phyloP scores from a whole-genome alignment of 2,329 filamentous ascomycete genomes.

The Arthrobotrys conoides region DNA sequence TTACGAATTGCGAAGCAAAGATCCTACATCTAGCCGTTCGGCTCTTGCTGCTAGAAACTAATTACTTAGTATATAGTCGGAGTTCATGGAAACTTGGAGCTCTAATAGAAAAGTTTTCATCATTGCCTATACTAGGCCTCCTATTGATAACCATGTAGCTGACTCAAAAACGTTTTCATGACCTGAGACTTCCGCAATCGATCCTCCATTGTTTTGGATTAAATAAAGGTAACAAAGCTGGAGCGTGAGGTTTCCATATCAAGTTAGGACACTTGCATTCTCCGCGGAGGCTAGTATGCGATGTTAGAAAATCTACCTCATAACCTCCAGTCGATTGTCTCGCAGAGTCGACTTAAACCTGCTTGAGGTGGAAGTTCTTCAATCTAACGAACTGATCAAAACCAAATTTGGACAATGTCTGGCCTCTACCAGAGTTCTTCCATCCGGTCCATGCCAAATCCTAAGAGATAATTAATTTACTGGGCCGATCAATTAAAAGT shows the following conservation, averaged over 20 bases:
- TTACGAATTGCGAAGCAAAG: conserved; percentile 3
- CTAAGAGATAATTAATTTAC: conserved; percentile 69
- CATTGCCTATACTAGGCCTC: neutral
- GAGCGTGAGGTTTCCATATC: conserved; percentile 20
- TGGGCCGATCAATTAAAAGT: conserved; percentile 56
- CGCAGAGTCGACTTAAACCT: conserved; percentile 68
- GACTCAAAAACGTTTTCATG: neutral
- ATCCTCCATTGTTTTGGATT: conserved; percentile 11
- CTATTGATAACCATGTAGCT: conserved; percentile 4
- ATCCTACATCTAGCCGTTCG: neutral
- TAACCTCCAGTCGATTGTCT: neutral
- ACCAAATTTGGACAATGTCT: conserved; percentile 88
- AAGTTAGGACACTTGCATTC: conserved; percentile 6
- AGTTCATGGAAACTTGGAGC: neutral
- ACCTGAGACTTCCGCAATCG: neutral
- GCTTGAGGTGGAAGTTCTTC: conserved; percentile 95
- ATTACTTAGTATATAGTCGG: too few relatives aligned
- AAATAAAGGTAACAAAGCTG: conserved; percentile 30
- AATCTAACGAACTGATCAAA: conserved; percentile 97
- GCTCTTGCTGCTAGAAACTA: too few relatives aligned
- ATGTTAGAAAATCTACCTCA: neutral
- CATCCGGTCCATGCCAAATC: conserved; percentile 97
- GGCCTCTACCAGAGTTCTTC: conserved; percentile 95
- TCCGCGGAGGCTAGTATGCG: conserved; percentile 6
- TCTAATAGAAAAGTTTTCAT: neutral